Base-by-base conservation (phyloP, 2,329 filamentous ascomycete species). In the Alternaria brassicicola region DNA sequence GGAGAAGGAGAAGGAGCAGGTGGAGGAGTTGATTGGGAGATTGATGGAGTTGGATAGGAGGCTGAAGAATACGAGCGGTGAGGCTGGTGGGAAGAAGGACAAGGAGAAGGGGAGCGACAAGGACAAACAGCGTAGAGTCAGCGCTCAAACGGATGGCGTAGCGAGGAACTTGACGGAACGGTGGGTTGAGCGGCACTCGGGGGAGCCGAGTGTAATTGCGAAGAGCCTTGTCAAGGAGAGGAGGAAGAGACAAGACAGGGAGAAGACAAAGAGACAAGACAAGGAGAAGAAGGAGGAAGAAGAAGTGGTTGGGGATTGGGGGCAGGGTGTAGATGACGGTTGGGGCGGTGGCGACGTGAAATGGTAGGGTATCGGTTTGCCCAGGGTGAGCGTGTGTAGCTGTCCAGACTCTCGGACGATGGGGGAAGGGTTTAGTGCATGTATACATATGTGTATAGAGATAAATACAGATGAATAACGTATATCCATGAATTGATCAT, bases 121-220 rank as follows among this genome's bases (percentile, higher is more conserved):
- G 9, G 4, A 15, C 2, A 33, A 43, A 10, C 38, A 39, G 41
- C 36, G 36, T n/a, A 36, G 26, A 25, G 9, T 7, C 6, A 59
- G 52, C 52, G 19, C 26, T 15, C 26, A 30, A 15, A 64, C 53
- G 15, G 62, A 66, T 10, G 48, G 46, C 4, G 56, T 51, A 23
- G 61, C 57, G 3, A 62, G 46, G 60, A 41, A 48, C 2, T 56
- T 61, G 49, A 70, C 66, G 38, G 63, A 64, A 47, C 33, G 56
- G 23, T 71, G 69, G 69, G 69, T 71, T n/a, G 35, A 58, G 58
- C 19, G 41, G 39, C 68, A 68, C n/a, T 61, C 52, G 25, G 25
- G 56, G 19, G 52, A 61, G 15, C 39, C 25, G 31, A 58, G 55
- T 52, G 54, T 55, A 39, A 47, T 51, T 41, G 48, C 43, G 30